Percentiles rank a stretch among this genome's conserved stretches.
phyloP scores from a whole-genome alignment of 176 grass and related monocot genomes.

The Oryza coarctata region DNA sequence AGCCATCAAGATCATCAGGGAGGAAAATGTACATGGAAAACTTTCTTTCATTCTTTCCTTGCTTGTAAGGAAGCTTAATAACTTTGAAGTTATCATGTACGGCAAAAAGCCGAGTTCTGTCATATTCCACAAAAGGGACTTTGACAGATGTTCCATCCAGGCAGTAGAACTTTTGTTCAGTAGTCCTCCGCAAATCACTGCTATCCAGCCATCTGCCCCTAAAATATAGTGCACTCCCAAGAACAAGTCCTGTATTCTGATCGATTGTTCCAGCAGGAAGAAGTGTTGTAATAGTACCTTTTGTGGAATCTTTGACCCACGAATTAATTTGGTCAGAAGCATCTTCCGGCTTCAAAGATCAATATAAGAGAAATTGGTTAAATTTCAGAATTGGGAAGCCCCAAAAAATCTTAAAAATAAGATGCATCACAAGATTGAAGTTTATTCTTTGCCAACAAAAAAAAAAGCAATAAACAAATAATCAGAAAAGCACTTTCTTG shows the following conservation, averaged over 20 bases:
- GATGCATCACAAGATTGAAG: slow-evolving; percentile 5
- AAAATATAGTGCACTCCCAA: slow-evolving; percentile 52
- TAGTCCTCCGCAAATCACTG: slow-evolving; percentile 22
- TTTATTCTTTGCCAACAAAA: not conserved
- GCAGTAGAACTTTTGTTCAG: slow-evolving; percentile 36
- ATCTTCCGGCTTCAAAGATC: slow-evolving; percentile 37
- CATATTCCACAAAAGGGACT: slow-evolving; percentile 49
- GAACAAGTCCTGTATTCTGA: slow-evolving; percentile 50
- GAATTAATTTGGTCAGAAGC: slow-evolving; percentile 33
- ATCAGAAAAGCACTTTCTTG: not conserved
- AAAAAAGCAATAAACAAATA: not conserved
- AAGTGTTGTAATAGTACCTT: slow-evolving; percentile 24
- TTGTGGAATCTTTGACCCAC: slow-evolving; percentile 40
- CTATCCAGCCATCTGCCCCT: slow-evolving; percentile 42
- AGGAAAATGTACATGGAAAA: slow-evolving; percentile 61
- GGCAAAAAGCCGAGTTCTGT: slow-evolving; percentile 44
- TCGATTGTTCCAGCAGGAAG: slow-evolving; percentile 26
- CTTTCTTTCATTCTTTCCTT: slow-evolving; percentile 48
- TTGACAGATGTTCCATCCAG: slow-evolving; percentile 45
- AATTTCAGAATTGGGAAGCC: not conserved
- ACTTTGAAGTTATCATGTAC: slow-evolving; percentile 45
- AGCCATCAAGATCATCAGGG: slow-evolving; percentile 46
- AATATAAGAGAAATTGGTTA: not conserved
- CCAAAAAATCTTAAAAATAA: not conserved
- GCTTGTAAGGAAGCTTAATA: slow-evolving; percentile 53